These are phyloP conservation scores for Pseudopithomyces chartarum DNA, from an alignment of 2,329 filamentous ascomycete genomes.

Conservation along the genomic window DNA sequence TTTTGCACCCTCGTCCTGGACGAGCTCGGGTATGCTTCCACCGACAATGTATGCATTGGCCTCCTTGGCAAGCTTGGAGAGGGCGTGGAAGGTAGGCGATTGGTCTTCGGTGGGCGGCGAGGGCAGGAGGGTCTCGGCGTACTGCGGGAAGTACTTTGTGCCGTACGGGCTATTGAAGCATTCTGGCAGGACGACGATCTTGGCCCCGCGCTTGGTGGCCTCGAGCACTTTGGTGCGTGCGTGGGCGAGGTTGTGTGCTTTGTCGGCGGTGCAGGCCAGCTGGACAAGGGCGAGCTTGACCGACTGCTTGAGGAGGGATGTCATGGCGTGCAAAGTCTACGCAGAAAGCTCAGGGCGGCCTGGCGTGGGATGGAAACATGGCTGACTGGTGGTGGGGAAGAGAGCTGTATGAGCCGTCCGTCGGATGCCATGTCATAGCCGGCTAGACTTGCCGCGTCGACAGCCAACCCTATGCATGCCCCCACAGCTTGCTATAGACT, in stretches of 20 bases:
- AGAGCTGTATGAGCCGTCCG: not conserved
- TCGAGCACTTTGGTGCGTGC: slow-evolving; percentile 83
- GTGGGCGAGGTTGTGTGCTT: slow-evolving; percentile 79
- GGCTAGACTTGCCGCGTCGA: not conserved
- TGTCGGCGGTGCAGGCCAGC: slow-evolving; percentile 68
- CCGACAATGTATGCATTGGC: slow-evolving; percentile 82
- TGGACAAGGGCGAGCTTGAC: slow-evolving; percentile 51
- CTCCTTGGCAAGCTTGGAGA: slow-evolving; percentile 79
- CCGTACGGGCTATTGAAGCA: slow-evolving; percentile 99
- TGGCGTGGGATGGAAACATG: slow-evolving; percentile 7
- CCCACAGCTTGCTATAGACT: too few species aligned
- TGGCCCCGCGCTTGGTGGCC: slow-evolving; percentile 75
- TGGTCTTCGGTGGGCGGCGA: slow-evolving; percentile 72
- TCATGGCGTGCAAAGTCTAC: slow-evolving; percentile 17
- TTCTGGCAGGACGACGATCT: slow-evolving; percentile 90
- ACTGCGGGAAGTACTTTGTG: slow-evolving; percentile 85
- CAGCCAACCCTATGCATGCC: too few species aligned
- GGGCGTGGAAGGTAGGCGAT: slow-evolving; percentile 83
- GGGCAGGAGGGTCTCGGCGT: slow-evolving; percentile 86
- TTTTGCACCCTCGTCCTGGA: slow-evolving; percentile 46
- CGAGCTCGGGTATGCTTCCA: slow-evolving; percentile 88
- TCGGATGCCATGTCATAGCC: not conserved
- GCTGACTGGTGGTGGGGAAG: slow-evolving; percentile 1
- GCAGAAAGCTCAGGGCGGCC: slow-evolving; percentile 7
- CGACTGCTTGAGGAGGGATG: slow-evolving; percentile 42